These are phyloP conservation scores for Miamiensis avidus DNA, from an alignment of 169 alveolate genomes.

Conservation along the genomic window DNA sequence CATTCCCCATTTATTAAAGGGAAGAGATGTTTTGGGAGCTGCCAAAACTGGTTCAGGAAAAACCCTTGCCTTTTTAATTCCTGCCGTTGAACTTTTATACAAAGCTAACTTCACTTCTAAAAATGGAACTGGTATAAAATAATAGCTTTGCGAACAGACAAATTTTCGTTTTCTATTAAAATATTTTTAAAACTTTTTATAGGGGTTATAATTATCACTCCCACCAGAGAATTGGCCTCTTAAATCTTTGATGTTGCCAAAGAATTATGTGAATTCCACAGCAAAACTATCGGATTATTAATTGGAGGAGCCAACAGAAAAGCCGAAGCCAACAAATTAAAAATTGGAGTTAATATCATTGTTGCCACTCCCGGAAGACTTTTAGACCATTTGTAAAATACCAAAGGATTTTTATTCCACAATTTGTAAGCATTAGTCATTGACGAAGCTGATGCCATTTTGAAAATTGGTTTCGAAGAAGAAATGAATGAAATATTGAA, in stretches of 20 bases:
- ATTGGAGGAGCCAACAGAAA: conserved; percentile 98
- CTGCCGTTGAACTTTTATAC: conserved; percentile 95
- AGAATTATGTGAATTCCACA: conserved; percentile 91
- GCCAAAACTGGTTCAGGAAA: conserved; percentile 99
- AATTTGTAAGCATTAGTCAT: conserved; percentile 95
- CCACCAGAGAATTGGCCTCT: conserved; percentile 98
- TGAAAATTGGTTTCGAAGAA: conserved; percentile 99
- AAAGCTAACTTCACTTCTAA: conserved; percentile 93
- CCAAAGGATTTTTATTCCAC: conserved; percentile 95
- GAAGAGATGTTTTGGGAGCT: conserved; percentile 98
- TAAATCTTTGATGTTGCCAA: conserved; percentile 97
- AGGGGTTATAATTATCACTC: conserved; percentile 89
- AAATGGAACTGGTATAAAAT: conserved; percentile 92
- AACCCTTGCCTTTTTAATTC: conserved; percentile 97
- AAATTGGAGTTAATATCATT: conserved; percentile 95
- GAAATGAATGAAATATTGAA: conserved; percentile 97
- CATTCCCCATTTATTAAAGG: conserved; percentile 96
- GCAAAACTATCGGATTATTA: conserved; percentile 97
- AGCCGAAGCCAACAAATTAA: conserved; percentile 95
- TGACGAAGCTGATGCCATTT: conserved; percentile 99
- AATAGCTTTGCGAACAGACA: conserved; percentile 4
- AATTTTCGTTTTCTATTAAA: neutral
- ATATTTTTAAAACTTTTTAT: too few relatives aligned
- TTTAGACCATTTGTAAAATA: conserved; percentile 98
- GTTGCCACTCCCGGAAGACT: conserved; percentile 99